Evolutionary conservation across 441 rosid species (phyloP).

Genomic region (Viola pubescens): DNA sequence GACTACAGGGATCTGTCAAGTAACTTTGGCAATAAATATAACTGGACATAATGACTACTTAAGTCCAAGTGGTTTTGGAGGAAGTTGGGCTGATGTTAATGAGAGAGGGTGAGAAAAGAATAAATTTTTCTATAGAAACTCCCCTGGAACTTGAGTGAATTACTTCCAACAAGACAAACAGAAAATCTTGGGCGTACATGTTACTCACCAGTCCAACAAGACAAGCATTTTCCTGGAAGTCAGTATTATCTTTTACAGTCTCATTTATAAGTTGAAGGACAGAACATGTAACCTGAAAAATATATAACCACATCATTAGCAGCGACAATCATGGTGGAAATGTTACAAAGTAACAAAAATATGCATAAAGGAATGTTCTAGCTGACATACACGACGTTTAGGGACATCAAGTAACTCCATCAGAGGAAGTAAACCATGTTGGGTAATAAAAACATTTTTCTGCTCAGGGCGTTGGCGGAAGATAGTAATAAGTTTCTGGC

Average conservation of each 20-base stretch:
- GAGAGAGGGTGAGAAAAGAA: conserved; percentile 27
- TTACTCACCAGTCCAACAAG: conserved; percentile 86
- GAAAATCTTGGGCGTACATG: conserved; percentile 8
- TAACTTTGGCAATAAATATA: conserved; percentile 21
- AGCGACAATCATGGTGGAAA: conserved; percentile 6
- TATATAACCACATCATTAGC: conserved; percentile 5
- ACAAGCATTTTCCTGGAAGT: conserved; percentile 94
- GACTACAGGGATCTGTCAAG: conserved; percentile 75
- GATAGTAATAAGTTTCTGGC: conserved; percentile 73
- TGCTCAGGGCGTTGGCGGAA: conserved; percentile 91
- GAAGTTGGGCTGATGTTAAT: too few relatives aligned
- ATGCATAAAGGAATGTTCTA: conserved; percentile 13
- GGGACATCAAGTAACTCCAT: conserved; percentile 90
- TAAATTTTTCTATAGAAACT: conserved; percentile 44
- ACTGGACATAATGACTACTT: background rate
- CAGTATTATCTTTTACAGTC: conserved; percentile 75
- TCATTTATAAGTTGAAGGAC: conserved; percentile 89
- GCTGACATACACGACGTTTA: conserved; percentile 55
- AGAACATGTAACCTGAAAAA: conserved; percentile 69
- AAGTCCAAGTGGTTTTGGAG: too few relatives aligned
- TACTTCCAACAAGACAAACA: conserved; percentile 5
- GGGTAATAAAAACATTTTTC: conserved; percentile 76
- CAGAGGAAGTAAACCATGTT: conserved; percentile 86
- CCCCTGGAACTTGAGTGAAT: background rate
- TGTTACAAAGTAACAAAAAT: conserved; percentile 9